Conservation (phyloP, 1,284 basidiomycete species). For the Erythrobasidium hasegawianum region DNA sequence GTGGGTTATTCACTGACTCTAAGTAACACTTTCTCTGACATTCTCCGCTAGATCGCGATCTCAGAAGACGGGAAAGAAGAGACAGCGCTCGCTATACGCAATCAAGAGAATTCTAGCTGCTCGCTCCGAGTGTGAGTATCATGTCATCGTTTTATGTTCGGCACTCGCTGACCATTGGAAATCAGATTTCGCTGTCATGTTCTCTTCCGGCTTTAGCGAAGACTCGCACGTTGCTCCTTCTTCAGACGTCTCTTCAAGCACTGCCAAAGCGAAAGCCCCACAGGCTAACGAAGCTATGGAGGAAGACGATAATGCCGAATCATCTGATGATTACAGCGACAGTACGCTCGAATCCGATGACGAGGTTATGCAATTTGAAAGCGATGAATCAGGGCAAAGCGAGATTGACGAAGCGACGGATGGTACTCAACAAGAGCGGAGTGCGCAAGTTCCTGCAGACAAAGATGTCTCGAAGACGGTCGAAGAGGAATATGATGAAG, state of each 20-base stretch:
- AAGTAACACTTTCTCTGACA: too few relatives aligned
- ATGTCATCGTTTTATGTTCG: too few relatives aligned
- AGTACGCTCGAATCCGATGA: slow-evolving; percentile 28
- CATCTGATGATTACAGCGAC: slow-evolving; percentile 35
- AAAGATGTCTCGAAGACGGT: background rate
- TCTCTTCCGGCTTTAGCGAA: slow-evolving; percentile 42
- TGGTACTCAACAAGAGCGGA: background rate
- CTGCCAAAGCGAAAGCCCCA: background rate
- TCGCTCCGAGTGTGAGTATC: slow-evolving; percentile 48
- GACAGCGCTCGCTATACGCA: slow-evolving; percentile 48
- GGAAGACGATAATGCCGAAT: slow-evolving; percentile 11
- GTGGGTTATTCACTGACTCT: too few relatives aligned
- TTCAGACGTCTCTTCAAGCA: background rate
- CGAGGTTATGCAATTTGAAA: slow-evolving; percentile 20
- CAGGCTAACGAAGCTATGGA: background rate
- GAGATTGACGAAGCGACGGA: background rate
- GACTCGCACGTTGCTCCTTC: slow-evolving; percentile 14
- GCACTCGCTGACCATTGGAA: too few relatives aligned
- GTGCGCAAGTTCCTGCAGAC: background rate
- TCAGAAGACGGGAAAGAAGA: slow-evolving; percentile 4
- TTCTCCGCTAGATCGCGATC: slow-evolving; percentile 31
- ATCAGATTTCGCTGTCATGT: slow-evolving; percentile 36
- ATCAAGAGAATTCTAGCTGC: slow-evolving; percentile 50
- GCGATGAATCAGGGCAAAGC: slow-evolving; percentile 8
- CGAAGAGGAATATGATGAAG: slow-evolving; percentile 12